Percentiles rank a stretch among this genome's conserved stretches.
Conservation (phyloP, 352 stramenopile species). For the Pythium rishiriense region DNA sequence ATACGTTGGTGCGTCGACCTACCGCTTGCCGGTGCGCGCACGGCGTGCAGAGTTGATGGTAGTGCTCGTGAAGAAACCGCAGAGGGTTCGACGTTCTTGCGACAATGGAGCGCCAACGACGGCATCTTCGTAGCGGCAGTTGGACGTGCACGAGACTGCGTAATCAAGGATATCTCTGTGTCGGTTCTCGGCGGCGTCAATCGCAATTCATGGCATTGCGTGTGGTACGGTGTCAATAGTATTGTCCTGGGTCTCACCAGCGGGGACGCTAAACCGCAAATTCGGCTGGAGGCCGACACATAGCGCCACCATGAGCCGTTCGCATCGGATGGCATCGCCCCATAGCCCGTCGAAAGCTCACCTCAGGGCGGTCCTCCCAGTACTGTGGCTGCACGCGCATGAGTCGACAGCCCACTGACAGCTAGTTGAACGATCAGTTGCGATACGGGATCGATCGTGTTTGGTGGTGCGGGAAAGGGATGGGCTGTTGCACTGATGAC, state of each 20-base stretch:
- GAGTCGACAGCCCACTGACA: too few species aligned
- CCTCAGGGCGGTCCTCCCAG: not conserved
- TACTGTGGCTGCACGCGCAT: not conserved
- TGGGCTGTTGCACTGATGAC: too few species aligned
- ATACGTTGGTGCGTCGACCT: too few species aligned
- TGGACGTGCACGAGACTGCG: not conserved
- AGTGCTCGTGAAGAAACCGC: too few species aligned
- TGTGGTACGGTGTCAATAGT: not conserved
- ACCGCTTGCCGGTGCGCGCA: too few species aligned
- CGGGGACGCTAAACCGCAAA: not conserved
- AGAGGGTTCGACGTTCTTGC: too few species aligned
- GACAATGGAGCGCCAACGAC: not conserved
- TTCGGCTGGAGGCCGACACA: not conserved
- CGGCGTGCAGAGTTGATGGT: too few species aligned
- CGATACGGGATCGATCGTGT: too few species aligned
- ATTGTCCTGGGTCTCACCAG: not conserved
- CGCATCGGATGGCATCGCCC: not conserved
- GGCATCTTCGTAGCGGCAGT: not conserved
- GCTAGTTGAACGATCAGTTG: too few species aligned
- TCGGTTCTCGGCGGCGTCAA: not conserved
- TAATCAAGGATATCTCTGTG: not conserved
- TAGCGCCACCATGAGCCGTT: not conserved
- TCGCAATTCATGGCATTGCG: not conserved
- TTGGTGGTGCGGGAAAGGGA: too few species aligned
- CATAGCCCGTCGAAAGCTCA: not conserved